A percentile compares a stretch with the other conserved stretches of the same genome.
These are phyloP conservation scores for Chenopodium formosanum DNA, from an alignment of 148 eudicot species.

Conservation along the genomic window DNA sequence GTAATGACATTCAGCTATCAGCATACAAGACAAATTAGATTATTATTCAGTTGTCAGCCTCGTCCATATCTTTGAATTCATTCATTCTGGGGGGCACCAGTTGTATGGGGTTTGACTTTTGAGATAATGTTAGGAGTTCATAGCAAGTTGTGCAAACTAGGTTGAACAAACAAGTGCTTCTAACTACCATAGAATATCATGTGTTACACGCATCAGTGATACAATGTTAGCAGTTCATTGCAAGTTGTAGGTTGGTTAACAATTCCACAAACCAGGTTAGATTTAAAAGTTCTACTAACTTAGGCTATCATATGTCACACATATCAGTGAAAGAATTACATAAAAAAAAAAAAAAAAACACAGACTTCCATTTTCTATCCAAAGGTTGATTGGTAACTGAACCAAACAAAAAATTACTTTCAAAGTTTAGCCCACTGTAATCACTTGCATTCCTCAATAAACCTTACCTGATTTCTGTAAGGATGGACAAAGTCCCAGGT, in stretches of 20 bases:
- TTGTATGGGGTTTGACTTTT: neutral
- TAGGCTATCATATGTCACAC: neutral
- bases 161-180: neutral
- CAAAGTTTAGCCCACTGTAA: neutral
- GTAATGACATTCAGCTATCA: neutral
- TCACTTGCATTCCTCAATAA: neutral
- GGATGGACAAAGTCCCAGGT: slow-evolving; percentile 82
- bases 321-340: neutral
- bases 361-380: neutral
- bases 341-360: neutral
- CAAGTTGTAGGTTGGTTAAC: neutral
- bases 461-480: slow-evolving; percentile 88
- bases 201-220: neutral
- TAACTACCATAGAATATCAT: neutral
- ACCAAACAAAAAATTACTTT: neutral
- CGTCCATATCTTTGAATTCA: neutral
- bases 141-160: neutral
- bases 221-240: neutral
- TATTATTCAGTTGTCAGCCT: neutral
- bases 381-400: neutral
- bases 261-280: neutral
- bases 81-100: neutral
- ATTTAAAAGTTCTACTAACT: neutral
- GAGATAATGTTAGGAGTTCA: neutral
- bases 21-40: neutral